Conservation (phyloP, 176 grass and related monocot genomes). For the sorghum (Sorghum bicolor) region DNA sequence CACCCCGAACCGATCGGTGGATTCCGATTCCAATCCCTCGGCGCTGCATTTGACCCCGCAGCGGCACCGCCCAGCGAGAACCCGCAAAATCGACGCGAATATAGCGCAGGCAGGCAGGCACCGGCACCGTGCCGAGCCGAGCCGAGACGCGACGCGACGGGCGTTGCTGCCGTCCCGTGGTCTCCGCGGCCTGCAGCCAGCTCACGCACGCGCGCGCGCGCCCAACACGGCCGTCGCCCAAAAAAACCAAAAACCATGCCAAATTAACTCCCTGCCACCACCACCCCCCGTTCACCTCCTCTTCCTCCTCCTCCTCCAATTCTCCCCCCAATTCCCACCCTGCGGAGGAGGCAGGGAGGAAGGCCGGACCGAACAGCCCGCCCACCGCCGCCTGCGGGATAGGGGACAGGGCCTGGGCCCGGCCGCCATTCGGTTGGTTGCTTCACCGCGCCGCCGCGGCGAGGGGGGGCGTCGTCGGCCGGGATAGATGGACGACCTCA, state of each 20-base stretch:
- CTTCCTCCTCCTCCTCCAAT: background rate
- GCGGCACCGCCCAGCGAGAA: background rate
- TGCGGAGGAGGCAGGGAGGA: slow-evolving; percentile 44
- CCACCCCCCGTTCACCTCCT: background rate
- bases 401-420: background rate
- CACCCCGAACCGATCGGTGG: background rate
- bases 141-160: background rate
- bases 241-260: slow-evolving; percentile 12
- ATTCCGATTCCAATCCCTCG: background rate
- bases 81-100: slow-evolving; percentile 10
- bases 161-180: slow-evolving; percentile 15
- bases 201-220: background rate
- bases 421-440: slow-evolving; percentile 8
- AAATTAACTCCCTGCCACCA: slow-evolving; percentile 35
- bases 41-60: slow-evolving; percentile 10
- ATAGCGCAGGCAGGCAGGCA: background rate
- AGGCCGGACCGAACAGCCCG: background rate
- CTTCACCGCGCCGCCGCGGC: background rate
- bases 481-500: slow-evolving; percentile 61
- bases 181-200: slow-evolving; percentile 23
- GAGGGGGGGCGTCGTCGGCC: background rate
- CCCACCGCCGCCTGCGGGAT: background rate
- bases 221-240: background rate
- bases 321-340: slow-evolving; percentile 6
- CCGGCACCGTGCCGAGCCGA: background rate